phyloP scores from a whole-genome alignment of 1,139 yeast species.

The Pichia sp. region DNA sequence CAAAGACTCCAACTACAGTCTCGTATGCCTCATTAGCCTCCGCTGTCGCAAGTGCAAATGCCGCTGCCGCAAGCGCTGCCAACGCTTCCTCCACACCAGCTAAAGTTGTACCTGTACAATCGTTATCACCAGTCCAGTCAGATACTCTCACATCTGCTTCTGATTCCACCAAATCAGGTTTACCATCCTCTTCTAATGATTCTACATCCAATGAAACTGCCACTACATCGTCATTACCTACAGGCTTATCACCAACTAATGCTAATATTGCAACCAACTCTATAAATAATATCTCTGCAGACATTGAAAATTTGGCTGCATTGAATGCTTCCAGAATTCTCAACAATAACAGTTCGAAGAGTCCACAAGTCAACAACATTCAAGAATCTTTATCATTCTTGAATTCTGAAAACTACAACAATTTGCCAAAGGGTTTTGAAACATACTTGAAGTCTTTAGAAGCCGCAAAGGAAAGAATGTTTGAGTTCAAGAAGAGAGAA shows the following conservation, averaged over 20 bases:
- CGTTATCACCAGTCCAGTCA: background rate
- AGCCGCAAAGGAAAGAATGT: conserved; percentile 41
- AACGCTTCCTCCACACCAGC: background rate
- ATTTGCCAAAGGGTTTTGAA: conserved; percentile 48
- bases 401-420: conserved; percentile 23
- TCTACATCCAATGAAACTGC: background rate
- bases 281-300: background rate
- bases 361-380: conserved; percentile 11
- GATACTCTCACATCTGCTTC: background rate
- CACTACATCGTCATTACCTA: background rate
- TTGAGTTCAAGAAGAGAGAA: conserved; percentile 18
- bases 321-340: conserved; percentile 13
- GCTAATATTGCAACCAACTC: background rate
- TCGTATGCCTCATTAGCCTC: conserved; percentile 14
- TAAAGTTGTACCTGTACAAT: background rate
- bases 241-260: background rate
- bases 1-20: conserved; percentile 13
- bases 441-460: conserved; percentile 46
- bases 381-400: conserved; percentile 21
- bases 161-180: too few species aligned
- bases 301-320: conserved; percentile 15
- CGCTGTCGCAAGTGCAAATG: conserved; percentile 3
- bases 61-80: background rate
- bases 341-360: conserved; percentile 6
- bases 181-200: too few species aligned